Conservation (phyloP, 2,329 filamentous ascomycete species). For the Fusarium sp. region DNA sequence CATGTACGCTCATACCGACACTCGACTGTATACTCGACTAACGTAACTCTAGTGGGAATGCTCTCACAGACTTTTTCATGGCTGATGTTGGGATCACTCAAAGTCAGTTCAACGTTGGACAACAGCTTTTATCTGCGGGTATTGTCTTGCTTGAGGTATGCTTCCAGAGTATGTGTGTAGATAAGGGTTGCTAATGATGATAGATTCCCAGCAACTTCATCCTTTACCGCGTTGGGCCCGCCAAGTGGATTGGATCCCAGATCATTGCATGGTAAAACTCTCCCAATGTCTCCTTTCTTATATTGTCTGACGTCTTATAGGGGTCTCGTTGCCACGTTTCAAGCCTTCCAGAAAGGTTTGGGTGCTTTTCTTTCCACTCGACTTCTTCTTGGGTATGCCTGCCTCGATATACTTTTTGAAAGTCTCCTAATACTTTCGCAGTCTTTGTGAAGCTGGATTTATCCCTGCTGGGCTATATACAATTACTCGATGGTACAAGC, state of each 20-base stretch:
- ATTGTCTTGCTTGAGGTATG: constrained; percentile 54
- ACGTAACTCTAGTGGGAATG: constrained; percentile 45
- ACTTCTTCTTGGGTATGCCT: constrained; percentile 42
- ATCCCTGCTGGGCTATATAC: constrained; percentile 55
- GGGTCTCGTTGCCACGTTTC: constrained; percentile 49
- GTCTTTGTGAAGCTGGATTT: constrained; percentile 47
- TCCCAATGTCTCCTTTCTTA: too few species aligned
- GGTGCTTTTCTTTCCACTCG: constrained; percentile 50
- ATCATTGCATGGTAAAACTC: constrained; percentile 44
- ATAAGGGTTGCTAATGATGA: background rate
- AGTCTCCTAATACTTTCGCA: background rate
- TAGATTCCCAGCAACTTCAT: constrained; percentile 56
- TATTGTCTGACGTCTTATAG: constrained; percentile 8
- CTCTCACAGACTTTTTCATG: constrained; percentile 56
- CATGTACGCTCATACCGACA: constrained; percentile 40
- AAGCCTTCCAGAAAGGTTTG: constrained; percentile 48
- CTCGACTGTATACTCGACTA: background rate
- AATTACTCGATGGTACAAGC: constrained; percentile 58
- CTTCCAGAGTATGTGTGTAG: too few species aligned
- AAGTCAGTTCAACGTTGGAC: constrained; percentile 59
- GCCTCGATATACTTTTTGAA: fast-evolving
- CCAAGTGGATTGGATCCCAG: constrained; percentile 53
- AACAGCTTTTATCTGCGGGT: constrained; percentile 56
- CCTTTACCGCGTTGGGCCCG: constrained; percentile 56
- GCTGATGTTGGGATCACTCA: constrained; percentile 57